These are phyloP conservation scores for Prosopis cineraria DNA, from an alignment of 306 rosid genomes.

Conservation along the genomic window DNA sequence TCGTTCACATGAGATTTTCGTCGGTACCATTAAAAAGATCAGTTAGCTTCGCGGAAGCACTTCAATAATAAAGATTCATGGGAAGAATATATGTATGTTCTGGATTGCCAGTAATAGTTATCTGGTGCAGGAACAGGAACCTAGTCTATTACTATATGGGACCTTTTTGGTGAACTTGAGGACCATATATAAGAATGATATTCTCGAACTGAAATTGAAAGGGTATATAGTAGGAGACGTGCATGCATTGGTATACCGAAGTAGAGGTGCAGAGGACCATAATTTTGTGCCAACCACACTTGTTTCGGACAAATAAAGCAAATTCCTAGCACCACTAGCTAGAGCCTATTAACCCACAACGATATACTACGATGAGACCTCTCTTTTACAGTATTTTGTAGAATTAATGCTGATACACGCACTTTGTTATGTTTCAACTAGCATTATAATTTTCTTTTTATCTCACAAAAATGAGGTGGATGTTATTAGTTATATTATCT, in stretches of 20 bases:
- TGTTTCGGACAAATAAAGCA: background rate
- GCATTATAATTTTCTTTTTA: background rate
- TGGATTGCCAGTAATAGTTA: background rate
- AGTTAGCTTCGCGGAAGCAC: background rate
- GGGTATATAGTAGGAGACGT: background rate
- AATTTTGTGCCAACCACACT: background rate
- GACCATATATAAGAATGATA: constrained; percentile 1
- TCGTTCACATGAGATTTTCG: background rate
- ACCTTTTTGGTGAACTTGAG: background rate
- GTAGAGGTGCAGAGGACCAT: background rate
- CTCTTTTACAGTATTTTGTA: background rate
- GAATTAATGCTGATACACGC: background rate
- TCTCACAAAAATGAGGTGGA: no score
- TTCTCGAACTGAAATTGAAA: background rate
- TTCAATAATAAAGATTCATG: background rate
- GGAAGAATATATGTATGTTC: background rate
- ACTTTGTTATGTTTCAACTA: background rate
- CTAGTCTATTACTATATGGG: background rate
- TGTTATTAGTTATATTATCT: no score
- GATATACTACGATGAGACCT: background rate
- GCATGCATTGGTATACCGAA: background rate
- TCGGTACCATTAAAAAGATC: background rate
- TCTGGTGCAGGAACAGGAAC: background rate
- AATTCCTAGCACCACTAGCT: background rate
- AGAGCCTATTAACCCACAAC: background rate